Evolutionary conservation across 805 yeast genomes (phyloP), one percentile per base, ranked within the genome.

Genomic region (Blastobotrys peoriensis): DNA sequence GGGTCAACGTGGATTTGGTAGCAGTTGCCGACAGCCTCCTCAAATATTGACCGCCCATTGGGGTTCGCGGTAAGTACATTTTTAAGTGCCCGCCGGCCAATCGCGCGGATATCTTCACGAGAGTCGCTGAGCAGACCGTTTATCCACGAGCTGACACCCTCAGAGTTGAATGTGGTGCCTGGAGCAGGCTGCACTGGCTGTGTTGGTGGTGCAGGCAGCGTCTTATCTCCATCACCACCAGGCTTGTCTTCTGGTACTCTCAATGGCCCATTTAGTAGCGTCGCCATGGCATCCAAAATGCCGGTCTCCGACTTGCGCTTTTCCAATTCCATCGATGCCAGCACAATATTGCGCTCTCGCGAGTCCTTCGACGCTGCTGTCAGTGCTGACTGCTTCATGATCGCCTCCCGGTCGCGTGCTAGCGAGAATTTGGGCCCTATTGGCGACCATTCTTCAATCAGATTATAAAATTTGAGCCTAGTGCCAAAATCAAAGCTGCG

Each of bases 371-470:
- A 38, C 65, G 76, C 47, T 58, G 70, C 54, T 8, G 27, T 25
- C 15, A 64, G 41, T 1, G 63, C 66, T 0, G 58, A 52, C 9
- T 59, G 55, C 16, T 70, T 43, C 67, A 78, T 70, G 78, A 81
- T 81, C 1, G 66, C 60, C 51, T 87, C 87, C 37, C 96, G 69
- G 35, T 82, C 83, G 23, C 78, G 79, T 2, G 87, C 76, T 2
- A 80, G 57, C 1, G 69, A 58, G 5, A 77, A 72, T 19, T 79
- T 69, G 42, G 77, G 81, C 2, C 98, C 97, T 62, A 78, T 79
- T 0, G 95, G 95, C 61, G 96, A 88, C 99, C 99, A 93, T 60
- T 86, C 95, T 52, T 85, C 89, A 45, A 93, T 67, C 56, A 77
- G 83, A 38, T 80, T 77, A 66, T 87, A 89, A 49, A 94, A 84